A percentile compares a stretch with the other conserved stretches of the same genome.
Conservation (phyloP, 495 filamentous ascomycete species). For the Aspergillus homomorphus region DNA sequence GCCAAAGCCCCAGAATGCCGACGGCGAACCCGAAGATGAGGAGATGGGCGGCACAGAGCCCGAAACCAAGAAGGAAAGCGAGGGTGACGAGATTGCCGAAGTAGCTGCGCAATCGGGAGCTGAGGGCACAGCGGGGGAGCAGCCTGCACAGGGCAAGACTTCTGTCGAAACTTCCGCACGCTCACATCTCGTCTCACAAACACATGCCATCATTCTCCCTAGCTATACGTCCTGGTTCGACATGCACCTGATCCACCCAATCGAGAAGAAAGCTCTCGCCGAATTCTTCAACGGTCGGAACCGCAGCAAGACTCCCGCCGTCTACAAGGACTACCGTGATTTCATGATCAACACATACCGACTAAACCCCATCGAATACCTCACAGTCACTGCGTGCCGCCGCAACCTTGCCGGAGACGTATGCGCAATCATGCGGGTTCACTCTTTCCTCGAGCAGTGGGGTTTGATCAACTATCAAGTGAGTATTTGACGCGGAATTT, state of each 20-base stretch:
- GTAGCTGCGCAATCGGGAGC: constrained; percentile 33
- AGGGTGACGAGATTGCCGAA: constrained; percentile 43
- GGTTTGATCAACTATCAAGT: constrained; percentile 98
- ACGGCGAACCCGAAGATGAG: constrained; percentile 68
- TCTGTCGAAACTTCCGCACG: constrained; percentile 79
- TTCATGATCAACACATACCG: constrained; percentile 99
- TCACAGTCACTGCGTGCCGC: constrained; percentile 96
- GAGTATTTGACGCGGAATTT: constrained; percentile 13
- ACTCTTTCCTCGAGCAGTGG: constrained; percentile 99
- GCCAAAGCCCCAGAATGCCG: constrained; percentile 63
- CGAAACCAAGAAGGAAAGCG: constrained; percentile 57
- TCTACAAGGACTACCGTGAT: constrained; percentile 97
- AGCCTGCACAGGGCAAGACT: constrained; percentile 65
- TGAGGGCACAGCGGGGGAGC: constrained; percentile 46
- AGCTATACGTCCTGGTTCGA: constrained; percentile 99
- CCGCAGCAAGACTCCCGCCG: constrained; percentile 93
- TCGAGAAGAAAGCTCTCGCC: constrained; percentile 87
- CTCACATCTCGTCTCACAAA: constrained; percentile 86
- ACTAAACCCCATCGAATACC: constrained; percentile 89
- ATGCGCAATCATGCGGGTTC: constrained; percentile 97
- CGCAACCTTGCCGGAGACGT: constrained; percentile 96
- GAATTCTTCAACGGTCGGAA: constrained; percentile 99
- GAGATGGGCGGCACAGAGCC: constrained; percentile 77
- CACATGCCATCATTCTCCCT: constrained; percentile 89
- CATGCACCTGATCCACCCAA: constrained; percentile 83